phyloP scores from a whole-genome alignment of 305 asterid species.

The Vinca major region DNA sequence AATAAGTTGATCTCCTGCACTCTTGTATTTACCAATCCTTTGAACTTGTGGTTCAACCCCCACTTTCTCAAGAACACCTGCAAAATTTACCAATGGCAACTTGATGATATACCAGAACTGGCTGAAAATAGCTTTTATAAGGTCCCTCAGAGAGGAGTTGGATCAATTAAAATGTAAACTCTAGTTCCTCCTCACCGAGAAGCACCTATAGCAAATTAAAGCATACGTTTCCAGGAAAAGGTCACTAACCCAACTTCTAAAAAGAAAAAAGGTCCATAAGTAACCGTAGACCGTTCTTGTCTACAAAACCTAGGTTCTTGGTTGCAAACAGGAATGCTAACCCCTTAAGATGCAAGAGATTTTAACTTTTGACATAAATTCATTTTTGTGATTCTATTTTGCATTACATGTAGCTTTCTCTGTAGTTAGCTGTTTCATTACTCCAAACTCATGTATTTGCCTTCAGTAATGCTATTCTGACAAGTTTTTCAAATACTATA shows the following conservation, averaged over 20 bases:
- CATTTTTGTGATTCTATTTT: background rate
- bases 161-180: background rate
- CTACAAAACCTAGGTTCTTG: background rate
- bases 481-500: background rate
- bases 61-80: conserved; percentile 90
- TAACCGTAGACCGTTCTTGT: background rate
- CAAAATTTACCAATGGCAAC: conserved; percentile 25
- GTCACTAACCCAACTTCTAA: background rate
- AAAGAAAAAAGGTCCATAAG: background rate
- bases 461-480: background rate
- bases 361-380: background rate
- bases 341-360: too few species aligned
- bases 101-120: background rate
- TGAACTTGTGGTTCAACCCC: conserved; percentile 95
- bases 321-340: background rate
- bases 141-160: background rate
- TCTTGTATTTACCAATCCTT: conserved; percentile 91
- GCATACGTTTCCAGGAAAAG: background rate
- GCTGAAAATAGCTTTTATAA: background rate
- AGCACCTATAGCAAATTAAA: background rate
- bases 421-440: background rate
- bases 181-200: background rate
- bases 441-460: background rate
- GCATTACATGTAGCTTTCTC: background rate
- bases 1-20: conserved; percentile 89